Percentiles rank a stretch among this genome's conserved stretches.
Evolutionary conservation across 768 basidiomycete species (phyloP).

Genomic region (Phlebiopsis gigantea): DNA sequence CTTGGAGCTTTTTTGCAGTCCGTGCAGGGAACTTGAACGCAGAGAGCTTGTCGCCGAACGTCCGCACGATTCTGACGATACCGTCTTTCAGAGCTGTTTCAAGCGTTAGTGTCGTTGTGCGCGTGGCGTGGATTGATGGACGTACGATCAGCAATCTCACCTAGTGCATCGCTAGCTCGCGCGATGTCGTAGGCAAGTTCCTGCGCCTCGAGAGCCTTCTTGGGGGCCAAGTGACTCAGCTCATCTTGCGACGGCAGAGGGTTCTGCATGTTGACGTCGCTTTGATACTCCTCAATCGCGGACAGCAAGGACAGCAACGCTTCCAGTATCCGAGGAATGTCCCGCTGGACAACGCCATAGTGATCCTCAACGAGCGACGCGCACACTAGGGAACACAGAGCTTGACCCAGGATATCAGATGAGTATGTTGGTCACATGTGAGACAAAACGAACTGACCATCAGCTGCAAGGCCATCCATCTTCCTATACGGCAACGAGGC

Average conservation of each 20-base stretch:
- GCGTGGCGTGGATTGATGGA: constrained; percentile 9
- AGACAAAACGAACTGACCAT: constrained; percentile 37
- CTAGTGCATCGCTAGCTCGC: constrained; percentile 49
- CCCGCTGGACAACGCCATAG: constrained; percentile 80
- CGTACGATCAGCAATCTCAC: constrained; percentile 55
- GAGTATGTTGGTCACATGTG: background rate
- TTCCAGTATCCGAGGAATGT: constrained; percentile 79
- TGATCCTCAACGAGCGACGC: constrained; percentile 76
- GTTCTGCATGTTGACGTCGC: constrained; percentile 41
- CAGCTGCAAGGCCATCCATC: constrained; percentile 54
- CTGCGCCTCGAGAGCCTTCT: constrained; percentile 35
- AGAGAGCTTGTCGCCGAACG: constrained; percentile 67
- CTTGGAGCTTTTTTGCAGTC: constrained; percentile 62
- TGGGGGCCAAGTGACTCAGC: constrained; percentile 22
- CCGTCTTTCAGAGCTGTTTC: constrained; percentile 58
- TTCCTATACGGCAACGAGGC: constrained; percentile 54
- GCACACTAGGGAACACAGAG: constrained; percentile 60
- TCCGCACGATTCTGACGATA: constrained; percentile 58
- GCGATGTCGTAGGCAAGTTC: constrained; percentile 44
- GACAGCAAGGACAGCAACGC: constrained; percentile 62
- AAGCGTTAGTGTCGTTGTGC: background rate
- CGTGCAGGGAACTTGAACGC: constrained; percentile 78
- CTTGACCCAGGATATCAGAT: constrained; percentile 35
- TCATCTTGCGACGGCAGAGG: constrained; percentile 34
- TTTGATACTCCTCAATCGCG: constrained; percentile 62